These are phyloP conservation scores for Colletotrichum musae DNA, from an alignment of 2,329 filamentous ascomycete species.

Conservation along the genomic window DNA sequence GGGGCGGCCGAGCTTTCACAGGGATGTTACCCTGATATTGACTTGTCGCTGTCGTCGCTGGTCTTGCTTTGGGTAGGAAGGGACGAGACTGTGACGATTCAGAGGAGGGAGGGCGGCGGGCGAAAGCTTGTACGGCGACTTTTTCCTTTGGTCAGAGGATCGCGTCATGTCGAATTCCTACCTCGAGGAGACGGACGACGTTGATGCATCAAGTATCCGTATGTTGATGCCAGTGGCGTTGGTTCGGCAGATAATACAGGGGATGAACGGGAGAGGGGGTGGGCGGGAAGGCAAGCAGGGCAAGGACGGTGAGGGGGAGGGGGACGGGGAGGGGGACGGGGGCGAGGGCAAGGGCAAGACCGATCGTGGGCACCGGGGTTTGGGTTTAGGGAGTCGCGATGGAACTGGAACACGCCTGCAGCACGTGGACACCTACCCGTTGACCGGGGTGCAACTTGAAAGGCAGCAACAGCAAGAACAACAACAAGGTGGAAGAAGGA, in stretches of 20 bases:
- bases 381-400: slow-evolving; percentile 32
- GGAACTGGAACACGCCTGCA: slow-evolving; percentile 22
- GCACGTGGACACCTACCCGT: slow-evolving; percentile 30
- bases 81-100: slow-evolving; percentile 13
- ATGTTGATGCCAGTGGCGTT: slow-evolving; percentile 17
- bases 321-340: slow-evolving; percentile 18
- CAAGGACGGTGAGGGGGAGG: slow-evolving; percentile 18
- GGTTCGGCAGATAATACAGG: slow-evolving; percentile 24
- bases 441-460: slow-evolving; percentile 5
- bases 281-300: slow-evolving; percentile 31
- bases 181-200: background rate
- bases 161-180: too few species aligned
- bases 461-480: background rate
- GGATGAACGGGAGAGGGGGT: slow-evolving; percentile 29
- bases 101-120: background rate
- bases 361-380: slow-evolving; percentile 25
- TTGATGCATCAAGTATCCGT: background rate
- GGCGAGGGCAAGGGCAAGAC: slow-evolving; percentile 18
- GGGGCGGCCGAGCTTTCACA: slow-evolving; percentile 14
- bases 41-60: background rate
- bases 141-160: background rate
- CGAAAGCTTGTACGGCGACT: slow-evolving; percentile 31
- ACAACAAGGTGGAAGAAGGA: background rate
- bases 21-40: background rate
- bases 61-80: background rate